These are phyloP conservation scores for Parascedosporium putredinis DNA, from an alignment of 2,329 filamentous ascomycete genomes.

Conservation along the genomic window DNA sequence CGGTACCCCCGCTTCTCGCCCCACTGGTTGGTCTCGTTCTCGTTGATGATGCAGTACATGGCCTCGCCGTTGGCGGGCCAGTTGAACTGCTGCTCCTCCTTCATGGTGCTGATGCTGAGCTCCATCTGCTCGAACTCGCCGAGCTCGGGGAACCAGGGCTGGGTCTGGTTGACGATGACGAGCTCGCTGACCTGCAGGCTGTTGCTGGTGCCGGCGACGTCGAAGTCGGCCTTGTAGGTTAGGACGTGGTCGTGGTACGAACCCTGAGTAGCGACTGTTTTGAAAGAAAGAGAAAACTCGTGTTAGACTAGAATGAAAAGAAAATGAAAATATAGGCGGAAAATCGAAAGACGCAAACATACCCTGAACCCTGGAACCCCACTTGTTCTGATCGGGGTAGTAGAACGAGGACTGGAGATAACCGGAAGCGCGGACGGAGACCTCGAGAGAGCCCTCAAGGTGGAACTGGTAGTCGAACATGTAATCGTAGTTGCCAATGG, in stretches of 20 bases:
- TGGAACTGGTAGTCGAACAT: conserved; percentile 26
- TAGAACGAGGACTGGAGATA: conserved; percentile 26
- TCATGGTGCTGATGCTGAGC: conserved; percentile 15
- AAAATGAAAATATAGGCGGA: too few species aligned
- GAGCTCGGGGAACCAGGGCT: conserved; percentile 26
- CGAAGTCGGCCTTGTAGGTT: conserved; percentile 30
- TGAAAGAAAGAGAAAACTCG: background rate
- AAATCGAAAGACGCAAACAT: too few species aligned
- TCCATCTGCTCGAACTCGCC: conserved; percentile 24
- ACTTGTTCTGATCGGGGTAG: conserved; percentile 22
- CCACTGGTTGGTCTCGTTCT: conserved; percentile 32
- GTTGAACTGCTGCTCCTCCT: conserved; percentile 18
- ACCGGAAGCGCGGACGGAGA: conserved; percentile 27
- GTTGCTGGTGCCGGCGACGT: conserved; percentile 25
- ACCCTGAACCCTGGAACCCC: conserved; percentile 24
- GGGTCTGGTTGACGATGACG: conserved; percentile 19
- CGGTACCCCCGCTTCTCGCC: conserved; percentile 37
- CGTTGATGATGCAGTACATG: conserved; percentile 34
- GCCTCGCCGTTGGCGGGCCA: conserved; percentile 33
- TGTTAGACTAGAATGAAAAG: background rate
- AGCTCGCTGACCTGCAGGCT: conserved; percentile 23
- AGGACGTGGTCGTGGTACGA: conserved; percentile 28
- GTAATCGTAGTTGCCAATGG: conserved; percentile 33
- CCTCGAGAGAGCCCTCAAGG: conserved; percentile 26
- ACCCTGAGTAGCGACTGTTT: conserved; percentile 19